These are phyloP conservation scores for Lunularia cruciata DNA, from an alignment of 225 moss, liverwort and hornwort species.

Conservation along the genomic window DNA sequence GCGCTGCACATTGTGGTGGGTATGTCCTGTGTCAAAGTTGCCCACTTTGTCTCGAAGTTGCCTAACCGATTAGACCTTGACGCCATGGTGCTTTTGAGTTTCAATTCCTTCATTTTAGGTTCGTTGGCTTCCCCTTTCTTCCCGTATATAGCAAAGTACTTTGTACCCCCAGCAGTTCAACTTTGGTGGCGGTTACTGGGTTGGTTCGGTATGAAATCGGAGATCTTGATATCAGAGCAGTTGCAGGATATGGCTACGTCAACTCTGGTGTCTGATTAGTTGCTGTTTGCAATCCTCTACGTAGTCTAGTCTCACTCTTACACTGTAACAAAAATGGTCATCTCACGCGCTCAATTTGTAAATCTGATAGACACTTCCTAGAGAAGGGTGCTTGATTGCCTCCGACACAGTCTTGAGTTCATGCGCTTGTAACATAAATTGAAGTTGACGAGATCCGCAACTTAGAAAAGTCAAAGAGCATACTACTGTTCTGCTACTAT, in stretches of 20 bases:
- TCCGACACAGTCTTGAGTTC: too few species aligned
- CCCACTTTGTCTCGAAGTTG: conserved; percentile 54
- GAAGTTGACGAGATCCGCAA: too few species aligned
- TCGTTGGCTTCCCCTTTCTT: conserved; percentile 60
- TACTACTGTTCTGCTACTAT: too few species aligned
- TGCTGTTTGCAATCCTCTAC: not conserved
- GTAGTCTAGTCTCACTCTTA: too few species aligned
- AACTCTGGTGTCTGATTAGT: not conserved
- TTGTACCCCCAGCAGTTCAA: conserved; percentile 1
- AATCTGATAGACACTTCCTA: too few species aligned
- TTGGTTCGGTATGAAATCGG: conserved; percentile 1
- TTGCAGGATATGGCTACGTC: not conserved
- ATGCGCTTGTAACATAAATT: too few species aligned
- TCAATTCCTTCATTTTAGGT: conserved; percentile 76
- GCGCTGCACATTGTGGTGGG: conserved; percentile 69
- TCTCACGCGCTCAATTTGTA: too few species aligned
- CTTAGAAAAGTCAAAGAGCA: too few species aligned
- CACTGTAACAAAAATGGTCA: too few species aligned
- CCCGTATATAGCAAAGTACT: conserved; percentile 40
- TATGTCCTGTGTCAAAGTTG: conserved; percentile 58
- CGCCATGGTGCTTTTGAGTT: conserved; percentile 59
- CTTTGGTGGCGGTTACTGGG: conserved; percentile 13
- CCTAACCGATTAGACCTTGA: conserved; percentile 54
- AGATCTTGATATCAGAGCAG: not conserved
- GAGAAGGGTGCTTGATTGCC: too few species aligned